These are phyloP conservation scores for Rhodotorula kratochvilovae DNA, from an alignment of 768 basidiomycete species.

Conservation along the genomic window DNA sequence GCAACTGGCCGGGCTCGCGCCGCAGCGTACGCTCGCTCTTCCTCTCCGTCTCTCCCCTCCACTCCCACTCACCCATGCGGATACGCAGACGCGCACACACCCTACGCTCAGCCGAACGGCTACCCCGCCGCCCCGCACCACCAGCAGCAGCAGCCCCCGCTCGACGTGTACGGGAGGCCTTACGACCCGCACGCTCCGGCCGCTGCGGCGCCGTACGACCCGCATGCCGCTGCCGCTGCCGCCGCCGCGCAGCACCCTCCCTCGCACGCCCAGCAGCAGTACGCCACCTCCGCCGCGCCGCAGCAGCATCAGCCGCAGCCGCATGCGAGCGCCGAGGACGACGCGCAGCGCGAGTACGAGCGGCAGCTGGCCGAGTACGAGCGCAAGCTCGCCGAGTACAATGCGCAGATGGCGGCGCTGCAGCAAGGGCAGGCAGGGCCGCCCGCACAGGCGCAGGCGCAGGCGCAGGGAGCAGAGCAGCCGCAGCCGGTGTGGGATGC, in stretches of 20 bases:
- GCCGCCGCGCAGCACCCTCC: not conserved
- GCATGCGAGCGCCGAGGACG: slow-evolving; percentile 25
- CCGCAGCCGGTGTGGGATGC: slow-evolving; percentile 5
- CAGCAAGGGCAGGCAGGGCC: not conserved
- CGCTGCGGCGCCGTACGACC: slow-evolving; percentile 4
- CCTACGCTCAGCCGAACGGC: slow-evolving; percentile 35
- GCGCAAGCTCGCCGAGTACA: slow-evolving; percentile 23
- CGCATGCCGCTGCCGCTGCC: not conserved
- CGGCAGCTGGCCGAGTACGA: slow-evolving; percentile 26
- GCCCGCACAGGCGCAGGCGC: not conserved
- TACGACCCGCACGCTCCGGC: not conserved
- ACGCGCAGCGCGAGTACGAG: slow-evolving; percentile 32
- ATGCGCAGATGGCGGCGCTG: slow-evolving; percentile 13
- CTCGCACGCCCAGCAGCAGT: not conserved
- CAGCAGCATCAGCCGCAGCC: slow-evolving; percentile 20
- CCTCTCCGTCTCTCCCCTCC: not conserved
- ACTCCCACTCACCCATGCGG: not conserved
- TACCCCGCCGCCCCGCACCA: slow-evolving; percentile 48
- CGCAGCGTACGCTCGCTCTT: slow-evolving; percentile 50
- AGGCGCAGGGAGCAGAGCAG: not conserved
- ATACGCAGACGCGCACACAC: not conserved
- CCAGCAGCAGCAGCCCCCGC: slow-evolving; percentile 44
- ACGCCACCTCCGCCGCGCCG: slow-evolving; percentile 44
- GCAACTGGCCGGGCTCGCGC: slow-evolving; percentile 76
- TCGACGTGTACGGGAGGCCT: slow-evolving; percentile 20